These are phyloP conservation scores for Fusarium camptoceras DNA, from an alignment of 2,329 filamentous ascomycete genomes.

Conservation along the genomic window DNA sequence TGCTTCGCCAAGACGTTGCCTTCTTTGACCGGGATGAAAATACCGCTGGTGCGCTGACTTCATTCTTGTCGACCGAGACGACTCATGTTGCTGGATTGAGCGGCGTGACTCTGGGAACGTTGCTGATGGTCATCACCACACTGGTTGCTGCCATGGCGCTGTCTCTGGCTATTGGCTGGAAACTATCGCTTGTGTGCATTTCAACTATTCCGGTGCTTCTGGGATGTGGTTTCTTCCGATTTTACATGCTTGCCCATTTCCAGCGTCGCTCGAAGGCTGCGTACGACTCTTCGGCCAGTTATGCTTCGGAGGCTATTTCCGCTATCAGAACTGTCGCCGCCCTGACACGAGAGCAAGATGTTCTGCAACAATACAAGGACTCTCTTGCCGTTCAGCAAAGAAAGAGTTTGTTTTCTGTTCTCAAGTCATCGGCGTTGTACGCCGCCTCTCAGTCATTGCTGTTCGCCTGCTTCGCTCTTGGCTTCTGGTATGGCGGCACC, in stretches of 20 bases:
- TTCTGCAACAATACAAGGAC: constrained; percentile 76
- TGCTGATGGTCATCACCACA: constrained; percentile 84
- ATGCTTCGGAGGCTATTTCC: constrained; percentile 92
- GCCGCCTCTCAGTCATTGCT: constrained; percentile 85
- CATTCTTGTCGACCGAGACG: constrained; percentile 88
- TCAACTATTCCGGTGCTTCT: constrained; percentile 82
- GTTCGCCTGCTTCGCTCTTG: constrained; percentile 86
- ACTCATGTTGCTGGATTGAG: constrained; percentile 90
- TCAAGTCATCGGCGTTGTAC: constrained; percentile 83
- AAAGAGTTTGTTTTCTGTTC: constrained; percentile 76
- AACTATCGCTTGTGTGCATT: constrained; percentile 85
- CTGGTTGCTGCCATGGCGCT: constrained; percentile 79
- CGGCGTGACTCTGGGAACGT: constrained; percentile 86
- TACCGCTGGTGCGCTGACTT: constrained; percentile 87
- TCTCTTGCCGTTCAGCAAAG: constrained; percentile 75
- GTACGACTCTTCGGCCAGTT: constrained; percentile 84
- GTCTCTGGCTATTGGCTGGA: constrained; percentile 84
- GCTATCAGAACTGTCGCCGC: constrained; percentile 94
- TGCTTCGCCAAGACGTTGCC: constrained; percentile 91
- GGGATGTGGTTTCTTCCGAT: constrained; percentile 86
- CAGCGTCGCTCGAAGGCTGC: constrained; percentile 82
- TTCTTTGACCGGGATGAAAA: constrained; percentile 95
- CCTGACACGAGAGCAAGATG: constrained; percentile 86
- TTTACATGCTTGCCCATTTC: constrained; percentile 85
- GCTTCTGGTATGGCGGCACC: constrained; percentile 91